These are phyloP conservation scores for Sedum album DNA, from an alignment of 164 flowering plant genomes.

Conservation along the genomic window DNA sequence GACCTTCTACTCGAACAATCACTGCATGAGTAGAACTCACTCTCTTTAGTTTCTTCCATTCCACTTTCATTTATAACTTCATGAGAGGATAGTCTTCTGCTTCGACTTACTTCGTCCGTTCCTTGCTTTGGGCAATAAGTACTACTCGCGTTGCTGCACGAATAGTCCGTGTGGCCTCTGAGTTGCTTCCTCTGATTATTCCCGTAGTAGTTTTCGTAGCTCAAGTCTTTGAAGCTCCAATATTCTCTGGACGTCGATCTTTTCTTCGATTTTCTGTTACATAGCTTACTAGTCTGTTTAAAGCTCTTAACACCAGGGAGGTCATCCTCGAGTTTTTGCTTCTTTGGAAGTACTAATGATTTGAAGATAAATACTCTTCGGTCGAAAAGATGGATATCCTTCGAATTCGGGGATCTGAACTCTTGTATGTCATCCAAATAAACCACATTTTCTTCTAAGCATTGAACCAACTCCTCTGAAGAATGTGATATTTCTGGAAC, in stretches of 20 bases:
- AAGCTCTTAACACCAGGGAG: constrained; percentile 11
- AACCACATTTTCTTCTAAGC: neutral
- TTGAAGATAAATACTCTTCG: constrained; percentile 50
- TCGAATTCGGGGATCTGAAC: constrained; percentile 7
- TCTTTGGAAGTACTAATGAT: constrained; percentile 10
- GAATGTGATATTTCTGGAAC: neutral
- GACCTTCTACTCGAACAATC: constrained; percentile 4
- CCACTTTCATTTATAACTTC: neutral
- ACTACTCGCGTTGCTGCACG: neutral
- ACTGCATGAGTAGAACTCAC: constrained; percentile 12
- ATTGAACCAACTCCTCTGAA: neutral
- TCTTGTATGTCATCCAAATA: constrained; percentile 7
- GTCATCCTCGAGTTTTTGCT: neutral
- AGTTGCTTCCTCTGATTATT: constrained; percentile 4
- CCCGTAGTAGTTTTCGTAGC: neutral
- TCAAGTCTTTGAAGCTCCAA: constrained; percentile 12
- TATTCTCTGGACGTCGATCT: constrained; percentile 26
- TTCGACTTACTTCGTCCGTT: neutral
- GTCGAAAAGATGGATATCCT: constrained; percentile 30
- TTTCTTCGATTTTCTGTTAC: constrained; percentile 25
- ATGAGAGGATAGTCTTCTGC: neutral
- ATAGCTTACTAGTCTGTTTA: constrained; percentile 17
- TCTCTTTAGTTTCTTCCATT: neutral
- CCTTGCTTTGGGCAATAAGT: neutral
- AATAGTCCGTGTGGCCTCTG: neutral